Evolutionary conservation across 2,329 filamentous ascomycete species (phyloP), one percentile per base, ranked within the genome.

Genomic region (Aspergillus japonicus): DNA sequence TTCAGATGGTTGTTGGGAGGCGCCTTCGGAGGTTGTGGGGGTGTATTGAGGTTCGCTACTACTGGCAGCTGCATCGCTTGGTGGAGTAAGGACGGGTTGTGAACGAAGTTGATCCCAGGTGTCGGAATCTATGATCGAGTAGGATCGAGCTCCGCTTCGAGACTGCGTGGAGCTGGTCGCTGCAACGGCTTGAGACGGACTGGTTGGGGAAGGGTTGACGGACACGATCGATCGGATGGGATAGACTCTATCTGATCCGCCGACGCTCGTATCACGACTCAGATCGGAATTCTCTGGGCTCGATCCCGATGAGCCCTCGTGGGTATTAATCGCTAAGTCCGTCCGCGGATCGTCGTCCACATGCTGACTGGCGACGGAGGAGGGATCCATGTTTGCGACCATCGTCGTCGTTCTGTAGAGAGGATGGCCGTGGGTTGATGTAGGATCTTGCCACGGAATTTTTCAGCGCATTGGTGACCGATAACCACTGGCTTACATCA

Each of bases 181-280:
- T 8, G 44, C 23, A 7, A 66, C 54, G 66, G 52, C 56, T 61
- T 59, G 60, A 60, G 26, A 64, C 50, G 66, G 66, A 4, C 73
- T 73, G 4, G 77, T 81, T 2, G 77, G 75, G 11, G 73, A 75
- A 6, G 85, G 85, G 66, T 90, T 87, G 47, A 93, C 85, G 6
- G 86, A 90, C 24, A 94, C 81, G 48, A 91, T 87, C n/a, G 89
- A 92, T 52, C 89, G 85, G 33, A 94, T 89, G n/a, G 90, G 90
- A 58, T 90, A 94, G 5, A 94, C 89, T 57, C 89, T 84, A 68
- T 93, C 83, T 50, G 77, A 71, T 4, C 75, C 65, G 49, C 65
- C 66, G 16, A 66, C 65, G 2, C 58, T 62, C 7, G 57, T 19
- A 16, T 51, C 31, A 4, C 54, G 29, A 2, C 42, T 53, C 39